Evolutionary conservation across 2,329 filamentous ascomycete species (phyloP), one percentile per base, ranked within the genome.

Genomic region (Penicillium sp.): DNA sequence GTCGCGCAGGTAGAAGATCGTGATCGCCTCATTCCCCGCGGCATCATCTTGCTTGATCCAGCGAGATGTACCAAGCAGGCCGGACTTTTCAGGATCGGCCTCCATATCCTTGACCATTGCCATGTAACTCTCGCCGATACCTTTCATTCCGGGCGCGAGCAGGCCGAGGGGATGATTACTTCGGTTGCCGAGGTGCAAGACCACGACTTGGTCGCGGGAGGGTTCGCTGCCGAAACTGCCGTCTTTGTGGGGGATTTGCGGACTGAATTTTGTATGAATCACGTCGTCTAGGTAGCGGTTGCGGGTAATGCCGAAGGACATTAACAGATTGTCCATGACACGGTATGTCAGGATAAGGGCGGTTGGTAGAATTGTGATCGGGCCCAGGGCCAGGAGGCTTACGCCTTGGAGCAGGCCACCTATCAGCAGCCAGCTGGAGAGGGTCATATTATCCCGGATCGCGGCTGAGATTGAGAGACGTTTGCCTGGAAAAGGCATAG

Each of bases 191-290:
- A 69, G 59, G 58, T 64, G 51, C 71, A 78, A 68, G 76, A 81
- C 1, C 73, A 81, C 60, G 75, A 84, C 62, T 76, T 82, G 26
- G 71, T 83, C 54, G 68, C 78, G 19, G 76, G 80, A 43, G 78
- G 80, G 30, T 75, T 82, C 10, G 70, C 75, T 2, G 77, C 82
- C 26, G 76, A 72, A 66, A 6, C 49, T 63, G 16, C 78, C 76
- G 3, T 70, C 57, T 1, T 66, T 60, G 60, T 78, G 68, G 2
- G 79, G 79, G 52, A 79, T 69, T 49, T 78, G 76, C 4, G 77
- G 75, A 8, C 74, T 72, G 55, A 70, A 71, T 59, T 79, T 80
- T 35, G 70, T 63, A 7, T 59, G 58, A 38, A 80, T 63, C 28
- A 76, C 70, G 37, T 65, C 70, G 26, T 75, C 68, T 67, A 80